phyloP scores from a whole-genome alignment of 1,284 basidiomycete species.

The Xerocomus subilludens region DNA sequence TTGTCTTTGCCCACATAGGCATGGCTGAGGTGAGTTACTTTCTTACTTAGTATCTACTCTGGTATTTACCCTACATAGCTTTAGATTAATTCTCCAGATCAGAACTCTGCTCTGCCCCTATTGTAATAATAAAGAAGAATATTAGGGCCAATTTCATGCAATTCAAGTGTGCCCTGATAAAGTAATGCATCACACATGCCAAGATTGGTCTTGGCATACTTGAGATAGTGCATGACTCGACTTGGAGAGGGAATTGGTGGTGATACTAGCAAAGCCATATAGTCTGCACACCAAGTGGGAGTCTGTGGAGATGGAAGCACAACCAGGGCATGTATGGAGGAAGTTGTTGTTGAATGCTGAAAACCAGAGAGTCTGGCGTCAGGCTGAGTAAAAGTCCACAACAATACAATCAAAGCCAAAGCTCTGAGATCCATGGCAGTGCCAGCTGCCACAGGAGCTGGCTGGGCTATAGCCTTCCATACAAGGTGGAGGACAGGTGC shows the following conservation, averaged over 20 bases:
- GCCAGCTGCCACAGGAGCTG: not conserved
- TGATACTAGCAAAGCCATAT: not conserved
- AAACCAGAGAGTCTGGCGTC: too few species aligned
- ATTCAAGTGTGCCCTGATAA: not conserved
- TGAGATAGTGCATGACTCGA: not conserved
- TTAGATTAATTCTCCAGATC: too few species aligned
- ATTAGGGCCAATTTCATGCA: not conserved
- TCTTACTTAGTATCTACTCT: too few species aligned
- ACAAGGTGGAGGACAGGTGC: not conserved
- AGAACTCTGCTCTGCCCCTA: too few species aligned
- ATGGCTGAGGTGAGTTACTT: too few species aligned
- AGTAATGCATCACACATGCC: not conserved
- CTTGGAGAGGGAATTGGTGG: not conserved
- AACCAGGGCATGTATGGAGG: too few species aligned
- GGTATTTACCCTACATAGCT: too few species aligned
- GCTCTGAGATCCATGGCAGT: not conserved
- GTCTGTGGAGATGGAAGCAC: not conserved
- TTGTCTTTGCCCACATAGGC: too few species aligned
- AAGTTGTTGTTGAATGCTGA: too few species aligned
- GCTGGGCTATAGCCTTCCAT: not conserved
- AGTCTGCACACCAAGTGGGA: not conserved
- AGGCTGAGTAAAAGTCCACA: not conserved
- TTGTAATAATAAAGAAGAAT: not conserved
- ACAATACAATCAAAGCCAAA: conserved; percentile 8
- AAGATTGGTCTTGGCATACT: not conserved